These are phyloP conservation scores for Waltergamsia citrina DNA, from an alignment of 2,329 filamentous ascomycete species.

Conservation along the genomic window DNA sequence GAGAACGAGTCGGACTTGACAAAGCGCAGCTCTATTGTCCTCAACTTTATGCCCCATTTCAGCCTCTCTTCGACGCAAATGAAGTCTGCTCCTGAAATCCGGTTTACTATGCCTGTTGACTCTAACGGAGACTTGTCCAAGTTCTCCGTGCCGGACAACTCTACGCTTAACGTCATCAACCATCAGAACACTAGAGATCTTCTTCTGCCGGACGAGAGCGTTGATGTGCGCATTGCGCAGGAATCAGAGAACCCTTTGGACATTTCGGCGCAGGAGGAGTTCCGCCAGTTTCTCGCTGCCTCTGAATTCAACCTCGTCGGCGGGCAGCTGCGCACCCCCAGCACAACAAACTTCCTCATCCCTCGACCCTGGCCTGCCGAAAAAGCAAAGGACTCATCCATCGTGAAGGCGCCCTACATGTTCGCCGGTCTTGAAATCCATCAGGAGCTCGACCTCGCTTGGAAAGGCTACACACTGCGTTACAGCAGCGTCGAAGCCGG, in stretches of 20 bases:
- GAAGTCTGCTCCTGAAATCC: constrained; percentile 12
- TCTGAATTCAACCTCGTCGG: constrained; percentile 34
- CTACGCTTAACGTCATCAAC: constrained; percentile 20
- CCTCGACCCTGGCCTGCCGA: constrained; percentile 13
- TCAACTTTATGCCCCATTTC: constrained; percentile 27
- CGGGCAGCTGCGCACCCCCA: constrained; percentile 30
- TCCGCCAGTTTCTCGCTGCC: constrained; percentile 32
- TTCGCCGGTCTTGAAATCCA: constrained; percentile 45
- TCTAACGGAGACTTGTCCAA: constrained; percentile 14
- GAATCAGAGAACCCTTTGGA: constrained; percentile 27
- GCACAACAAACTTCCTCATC: constrained; percentile 16
- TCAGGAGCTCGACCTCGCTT: constrained; percentile 30
- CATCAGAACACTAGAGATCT: constrained; percentile 26
- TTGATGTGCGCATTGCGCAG: constrained; percentile 37
- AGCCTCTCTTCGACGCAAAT: neutral
- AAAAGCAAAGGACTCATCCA: neutral
- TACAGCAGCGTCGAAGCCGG: constrained; percentile 45
- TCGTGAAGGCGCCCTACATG: constrained; percentile 14
- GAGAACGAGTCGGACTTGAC: constrained; percentile 11
- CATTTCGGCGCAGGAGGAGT: constrained; percentile 18
- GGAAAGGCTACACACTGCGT: constrained; percentile 32
- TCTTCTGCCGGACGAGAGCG: constrained; percentile 31
- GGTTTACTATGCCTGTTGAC: constrained; percentile 19
- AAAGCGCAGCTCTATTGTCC: constrained; percentile 25
- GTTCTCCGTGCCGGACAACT: constrained; percentile 16